These are phyloP conservation scores for Aureobasidium uvarum DNA, from an alignment of 2,329 filamentous ascomycete genomes.

Conservation along the genomic window DNA sequence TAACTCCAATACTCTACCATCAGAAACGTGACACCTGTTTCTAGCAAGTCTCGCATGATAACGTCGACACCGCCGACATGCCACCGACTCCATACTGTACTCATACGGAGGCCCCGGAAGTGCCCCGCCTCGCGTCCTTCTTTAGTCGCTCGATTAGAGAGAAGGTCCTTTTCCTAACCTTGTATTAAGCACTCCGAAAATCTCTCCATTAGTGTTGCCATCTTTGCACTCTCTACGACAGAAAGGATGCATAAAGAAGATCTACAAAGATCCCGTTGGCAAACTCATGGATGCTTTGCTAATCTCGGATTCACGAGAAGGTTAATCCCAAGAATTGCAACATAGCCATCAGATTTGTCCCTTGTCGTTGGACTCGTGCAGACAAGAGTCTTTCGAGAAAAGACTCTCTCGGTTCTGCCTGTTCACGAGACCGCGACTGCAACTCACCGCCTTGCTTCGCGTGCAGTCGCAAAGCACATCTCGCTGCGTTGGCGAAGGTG, in stretches of 20 bases:
- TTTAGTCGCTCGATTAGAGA: neutral
- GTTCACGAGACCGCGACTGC: neutral
- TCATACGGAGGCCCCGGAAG: neutral
- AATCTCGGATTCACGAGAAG: conserved; percentile 9
- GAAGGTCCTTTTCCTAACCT: conserved; percentile 1
- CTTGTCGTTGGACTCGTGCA: neutral
- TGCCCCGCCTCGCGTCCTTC: conserved; percentile 20
- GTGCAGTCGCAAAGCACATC: neutral
- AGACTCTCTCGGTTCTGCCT: neutral
- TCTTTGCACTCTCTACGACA: neutral
- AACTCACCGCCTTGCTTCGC: neutral
- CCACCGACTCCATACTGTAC: conserved; percentile 17
- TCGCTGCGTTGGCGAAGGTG: neutral
- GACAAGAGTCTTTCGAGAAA: neutral
- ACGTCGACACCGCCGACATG: conserved; percentile 14
- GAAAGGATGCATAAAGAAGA: neutral
- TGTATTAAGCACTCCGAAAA: neutral
- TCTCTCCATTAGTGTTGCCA: neutral
- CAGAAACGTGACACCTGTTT: neutral
- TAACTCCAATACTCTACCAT: neutral
- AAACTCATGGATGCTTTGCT: conserved; percentile 1
- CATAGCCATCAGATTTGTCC: neutral
- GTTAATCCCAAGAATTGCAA: neutral
- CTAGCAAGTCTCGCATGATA: neutral
- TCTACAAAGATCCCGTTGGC: neutral